Evolutionary conservation across 768 basidiomycete species (phyloP), one percentile per base, ranked within the genome.

Genomic region (Piloderma croceum): DNA sequence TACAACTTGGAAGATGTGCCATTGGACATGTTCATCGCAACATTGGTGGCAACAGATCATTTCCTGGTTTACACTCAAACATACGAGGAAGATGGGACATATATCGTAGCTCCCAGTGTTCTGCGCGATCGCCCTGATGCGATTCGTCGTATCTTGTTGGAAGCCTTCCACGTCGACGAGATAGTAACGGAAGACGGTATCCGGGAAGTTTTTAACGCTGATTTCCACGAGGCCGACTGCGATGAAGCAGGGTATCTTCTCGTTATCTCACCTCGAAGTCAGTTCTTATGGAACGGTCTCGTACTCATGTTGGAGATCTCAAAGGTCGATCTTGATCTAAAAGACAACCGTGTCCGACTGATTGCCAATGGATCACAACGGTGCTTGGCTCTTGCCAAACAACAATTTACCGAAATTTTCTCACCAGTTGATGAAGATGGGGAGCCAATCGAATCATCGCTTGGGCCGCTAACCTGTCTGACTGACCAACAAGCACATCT

Each of bases 251-350:
- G 78, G 39, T 98, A 98, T 57, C 65, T 99, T 23, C 73, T 99
- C 36, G 61, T 96, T 25, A 64, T 98, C 36, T 89, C 94, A 17
- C 92, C 96, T 18, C 75, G 81, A 18, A 79, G 73, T 9, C 79
- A 80, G 38, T 99, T 96, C 65, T 67, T 91, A 22, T 99, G 94
- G 94, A 86, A 84, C 40, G 94, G 94, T 6, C 70, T 81, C 24
- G 85, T 96, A 35, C 73, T 92, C 62, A 73, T 90, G 53, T 66
- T 90, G 24, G 74, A 79, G 40, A 64, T 93, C 13, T 79, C 84
- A 11, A 81, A 69, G 51, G 69, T 91, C 47, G 83, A 90, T n/a
- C 65, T 94, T 18, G 86, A 85, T 42, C 67, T 88, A 43, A 83
- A 82, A 52, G 92, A 94, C 46, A 80, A 85, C 48, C 79, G 90